Conservation (phyloP, 2,329 filamentous ascomycete species). For the Colletotrichum magnum region DNA sequence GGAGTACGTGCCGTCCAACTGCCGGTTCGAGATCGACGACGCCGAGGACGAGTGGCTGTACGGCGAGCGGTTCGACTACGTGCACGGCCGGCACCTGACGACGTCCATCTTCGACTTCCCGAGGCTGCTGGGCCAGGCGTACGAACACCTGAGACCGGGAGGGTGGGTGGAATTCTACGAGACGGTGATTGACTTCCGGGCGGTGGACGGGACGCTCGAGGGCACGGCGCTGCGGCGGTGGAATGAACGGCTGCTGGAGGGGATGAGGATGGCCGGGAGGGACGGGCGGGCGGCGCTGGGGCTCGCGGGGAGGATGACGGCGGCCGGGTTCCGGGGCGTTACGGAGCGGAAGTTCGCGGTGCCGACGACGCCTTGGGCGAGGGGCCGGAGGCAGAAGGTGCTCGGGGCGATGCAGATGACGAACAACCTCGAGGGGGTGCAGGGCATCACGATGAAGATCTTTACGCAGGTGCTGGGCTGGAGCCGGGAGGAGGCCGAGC, state of each 20-base stretch:
- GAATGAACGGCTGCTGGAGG: conserved; percentile 52
- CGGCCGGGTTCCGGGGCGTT: conserved; percentile 53
- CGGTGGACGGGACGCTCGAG: conserved; percentile 60
- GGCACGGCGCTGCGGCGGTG: conserved; percentile 49
- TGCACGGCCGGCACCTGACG: conserved; percentile 45
- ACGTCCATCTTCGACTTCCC: conserved; percentile 53
- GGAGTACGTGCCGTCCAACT: conserved; percentile 54
- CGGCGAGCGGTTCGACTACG: conserved; percentile 31
- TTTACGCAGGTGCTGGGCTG: conserved; percentile 50
- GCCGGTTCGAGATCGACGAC: conserved; percentile 57
- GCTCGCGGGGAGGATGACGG: conserved; percentile 53
- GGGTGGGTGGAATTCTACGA: conserved; percentile 63
- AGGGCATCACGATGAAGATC: conserved; percentile 50
- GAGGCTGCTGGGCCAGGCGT: conserved; percentile 52
- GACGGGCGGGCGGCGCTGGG: conserved; percentile 52
- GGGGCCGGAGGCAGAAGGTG: conserved; percentile 52
- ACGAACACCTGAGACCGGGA: conserved; percentile 54
- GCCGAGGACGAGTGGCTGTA: conserved; percentile 45
- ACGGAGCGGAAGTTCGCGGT: conserved; percentile 48
- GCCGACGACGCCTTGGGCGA: conserved; percentile 54
- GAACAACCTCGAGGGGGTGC: conserved; percentile 50
- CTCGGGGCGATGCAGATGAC: conserved; percentile 53
- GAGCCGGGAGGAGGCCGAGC: conserved; percentile 49
- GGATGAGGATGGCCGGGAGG: conserved; percentile 55
- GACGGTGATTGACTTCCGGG: conserved; percentile 79